Conservation (phyloP, 495 filamentous ascomycete species). For the Tuber microsphaerosporum region DNA sequence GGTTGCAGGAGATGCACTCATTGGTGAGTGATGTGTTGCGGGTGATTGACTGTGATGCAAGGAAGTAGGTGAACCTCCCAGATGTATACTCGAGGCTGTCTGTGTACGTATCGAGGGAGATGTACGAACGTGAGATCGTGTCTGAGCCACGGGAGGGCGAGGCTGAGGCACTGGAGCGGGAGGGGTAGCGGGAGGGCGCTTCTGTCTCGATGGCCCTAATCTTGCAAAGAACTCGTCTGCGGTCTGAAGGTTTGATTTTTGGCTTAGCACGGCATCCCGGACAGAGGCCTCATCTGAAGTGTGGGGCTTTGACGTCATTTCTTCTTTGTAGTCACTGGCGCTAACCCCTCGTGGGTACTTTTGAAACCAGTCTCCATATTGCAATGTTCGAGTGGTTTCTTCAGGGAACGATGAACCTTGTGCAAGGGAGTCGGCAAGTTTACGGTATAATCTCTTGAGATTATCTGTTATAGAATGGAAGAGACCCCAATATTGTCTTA, state of each 20-base stretch:
- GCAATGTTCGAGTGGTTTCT: conserved; percentile 65
- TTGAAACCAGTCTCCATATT: conserved; percentile 97
- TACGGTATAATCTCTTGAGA: conserved; percentile 79
- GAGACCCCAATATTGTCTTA: conserved; percentile 97
- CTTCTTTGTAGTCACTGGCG: conserved; percentile 26
- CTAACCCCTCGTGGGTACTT: conserved; percentile 90
- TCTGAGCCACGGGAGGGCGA: conserved; percentile 43
- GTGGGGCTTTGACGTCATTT: conserved; percentile 8
- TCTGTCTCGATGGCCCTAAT: conserved; percentile 56
- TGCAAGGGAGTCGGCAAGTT: conserved; percentile 70
- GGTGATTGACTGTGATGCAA: conserved; percentile 37
- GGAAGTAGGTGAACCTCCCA: conserved; percentile 23
- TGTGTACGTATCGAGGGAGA: conserved; percentile 22
- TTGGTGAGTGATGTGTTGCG: conserved; percentile 31
- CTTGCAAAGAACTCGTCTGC: conserved; percentile 93
- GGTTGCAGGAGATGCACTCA: conserved; percentile 19
- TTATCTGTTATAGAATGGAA: conserved; percentile 94
- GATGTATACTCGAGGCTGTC: conserved; percentile 13
- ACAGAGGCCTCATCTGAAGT: conserved; percentile 16
- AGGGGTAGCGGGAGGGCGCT: conserved; percentile 45
- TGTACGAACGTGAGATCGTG: conserved; percentile 21
- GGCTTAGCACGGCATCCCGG: conserved; percentile 35
- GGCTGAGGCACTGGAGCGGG: conserved; percentile 45
- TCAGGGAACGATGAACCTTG: conserved; percentile 49
- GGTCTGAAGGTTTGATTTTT: conserved; percentile 68